A percentile compares a stretch with the other conserved stretches of the same genome.
phyloP scores from a whole-genome alignment of 352 stramenopile genomes.

The Phytophthora idaei region DNA sequence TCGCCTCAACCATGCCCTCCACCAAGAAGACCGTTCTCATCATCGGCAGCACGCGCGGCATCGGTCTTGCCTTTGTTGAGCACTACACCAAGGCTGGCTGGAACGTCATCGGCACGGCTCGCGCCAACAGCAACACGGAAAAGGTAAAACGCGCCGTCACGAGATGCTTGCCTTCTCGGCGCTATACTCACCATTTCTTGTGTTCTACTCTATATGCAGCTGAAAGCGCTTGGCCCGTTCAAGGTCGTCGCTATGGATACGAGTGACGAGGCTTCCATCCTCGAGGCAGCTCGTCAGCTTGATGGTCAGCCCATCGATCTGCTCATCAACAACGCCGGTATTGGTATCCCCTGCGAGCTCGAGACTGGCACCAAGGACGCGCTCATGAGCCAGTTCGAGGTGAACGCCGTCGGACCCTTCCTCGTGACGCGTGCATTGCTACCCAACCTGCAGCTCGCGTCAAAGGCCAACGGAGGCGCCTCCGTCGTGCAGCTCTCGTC shows the following conservation, averaged over 20 bases:
- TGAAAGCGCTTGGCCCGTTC: slow-evolving; percentile 25
- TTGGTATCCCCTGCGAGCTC: slow-evolving; percentile 32
- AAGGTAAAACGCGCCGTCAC: too few relatives aligned
- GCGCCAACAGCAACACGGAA: too few relatives aligned
- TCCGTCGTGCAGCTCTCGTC: slow-evolving; percentile 51
- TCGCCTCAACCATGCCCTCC: too few relatives aligned
- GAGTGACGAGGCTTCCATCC: slow-evolving; percentile 42
- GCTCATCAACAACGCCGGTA: slow-evolving; percentile 65
- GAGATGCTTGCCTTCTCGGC: too few relatives aligned
- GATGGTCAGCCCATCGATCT: slow-evolving; percentile 53
- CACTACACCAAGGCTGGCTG: too few relatives aligned
- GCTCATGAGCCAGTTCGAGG: slow-evolving; percentile 37
- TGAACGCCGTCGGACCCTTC: slow-evolving; percentile 34
- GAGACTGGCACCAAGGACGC: slow-evolving; percentile 41
- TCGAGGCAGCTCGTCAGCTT: slow-evolving; percentile 36
- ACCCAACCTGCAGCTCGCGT: slow-evolving; percentile 41
- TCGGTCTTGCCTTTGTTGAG: too few relatives aligned
- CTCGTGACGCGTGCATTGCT: slow-evolving; percentile 50
- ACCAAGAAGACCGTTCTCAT: too few relatives aligned
- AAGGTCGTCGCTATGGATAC: slow-evolving; percentile 54
- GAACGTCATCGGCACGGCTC: too few relatives aligned
- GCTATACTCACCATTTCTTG: neutral
- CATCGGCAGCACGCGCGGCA: too few relatives aligned
- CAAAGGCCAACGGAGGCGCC: slow-evolving; percentile 39
- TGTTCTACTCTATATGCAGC: neutral